Evolutionary conservation across 208 protist genomes (phyloP).

Genomic region (Crithidia expoeki): DNA sequence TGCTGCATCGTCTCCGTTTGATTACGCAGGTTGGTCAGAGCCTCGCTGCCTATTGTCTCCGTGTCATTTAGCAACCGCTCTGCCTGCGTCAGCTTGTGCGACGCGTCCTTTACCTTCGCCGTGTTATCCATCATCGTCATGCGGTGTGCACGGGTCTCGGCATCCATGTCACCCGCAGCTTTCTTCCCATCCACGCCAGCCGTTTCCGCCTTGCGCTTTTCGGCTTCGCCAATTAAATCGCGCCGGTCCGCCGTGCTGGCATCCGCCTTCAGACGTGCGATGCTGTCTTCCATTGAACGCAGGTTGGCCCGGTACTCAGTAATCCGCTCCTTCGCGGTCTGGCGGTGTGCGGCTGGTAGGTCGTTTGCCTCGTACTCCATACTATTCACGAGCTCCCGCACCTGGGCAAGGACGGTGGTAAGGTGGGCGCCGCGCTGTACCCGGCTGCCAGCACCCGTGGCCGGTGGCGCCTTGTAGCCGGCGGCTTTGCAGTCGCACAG

Average conservation of each 20-base stretch:
- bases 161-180: constrained; percentile 39
- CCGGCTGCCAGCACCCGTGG: constrained; percentile 59
- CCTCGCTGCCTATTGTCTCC: constrained; percentile 61
- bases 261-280: constrained; percentile 46
- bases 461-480: constrained; percentile 53
- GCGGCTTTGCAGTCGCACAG: constrained; percentile 36
- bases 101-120: constrained; percentile 59
- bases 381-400: constrained; percentile 63
- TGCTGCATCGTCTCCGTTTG: constrained; percentile 75
- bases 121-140: constrained; percentile 82
- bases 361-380: constrained; percentile 85
- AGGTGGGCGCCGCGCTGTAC: constrained; percentile 46
- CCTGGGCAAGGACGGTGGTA: constrained; percentile 34
- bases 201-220: constrained; percentile 3
- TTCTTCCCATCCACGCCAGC: background rate
- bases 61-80: constrained; percentile 76
- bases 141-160: constrained; percentile 54
- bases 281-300: constrained; percentile 42
- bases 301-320: constrained; percentile 43
- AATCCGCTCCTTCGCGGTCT: constrained; percentile 51
- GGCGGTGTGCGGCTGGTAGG: constrained; percentile 44
- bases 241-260: constrained; percentile 55
- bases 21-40: constrained; percentile 55
- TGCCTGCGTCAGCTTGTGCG: constrained; percentile 51
- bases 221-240: constrained; percentile 48